These are phyloP conservation scores for Conticribra guillardii DNA, from an alignment of 108 stramenopile species.

Conservation along the genomic window DNA sequence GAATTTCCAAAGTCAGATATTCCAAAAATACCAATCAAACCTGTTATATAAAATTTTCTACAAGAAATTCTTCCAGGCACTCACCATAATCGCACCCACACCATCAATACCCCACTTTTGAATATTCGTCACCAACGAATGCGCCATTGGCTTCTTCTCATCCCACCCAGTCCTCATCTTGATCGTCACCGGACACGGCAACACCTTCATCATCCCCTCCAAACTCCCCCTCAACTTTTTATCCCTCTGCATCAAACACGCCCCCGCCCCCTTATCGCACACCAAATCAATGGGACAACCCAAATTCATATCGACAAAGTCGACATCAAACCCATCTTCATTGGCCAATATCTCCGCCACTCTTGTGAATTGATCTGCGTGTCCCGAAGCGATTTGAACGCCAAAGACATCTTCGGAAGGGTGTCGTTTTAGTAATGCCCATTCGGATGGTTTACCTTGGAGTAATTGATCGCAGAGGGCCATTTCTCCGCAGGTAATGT, in stretches of 20 bases:
- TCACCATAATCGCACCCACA: conserved; percentile 78
- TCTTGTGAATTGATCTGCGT: conserved; percentile 89
- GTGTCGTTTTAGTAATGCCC: conserved; percentile 95
- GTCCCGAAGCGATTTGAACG: conserved; percentile 92
- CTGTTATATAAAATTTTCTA: not conserved
- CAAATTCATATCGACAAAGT: conserved; percentile 98
- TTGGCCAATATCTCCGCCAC: conserved; percentile 73
- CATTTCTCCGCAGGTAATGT: conserved; percentile 99
- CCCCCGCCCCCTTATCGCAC: conserved; percentile 93
- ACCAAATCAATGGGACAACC: conserved; percentile 98
- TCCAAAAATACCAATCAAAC: too few species aligned
- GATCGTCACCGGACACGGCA: conserved; percentile 90
- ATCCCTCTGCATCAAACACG: conserved; percentile 85
- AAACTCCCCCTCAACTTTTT: conserved; percentile 80
- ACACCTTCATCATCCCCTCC: conserved; percentile 67
- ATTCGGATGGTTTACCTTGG: conserved; percentile 88
- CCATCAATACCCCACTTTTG: conserved; percentile 79
- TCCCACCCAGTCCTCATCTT: conserved; percentile 99
- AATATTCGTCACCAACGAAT: conserved; percentile 81
- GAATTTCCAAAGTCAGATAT: too few species aligned
- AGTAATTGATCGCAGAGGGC: conserved; percentile 86
- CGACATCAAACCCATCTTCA: conserved; percentile 66
- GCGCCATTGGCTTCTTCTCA: conserved; percentile 89
- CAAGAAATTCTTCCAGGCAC: conserved; percentile 7
- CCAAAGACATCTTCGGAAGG: conserved; percentile 95